Evolutionary conservation across 164 flowering plant species (phyloP).

Genomic region (Magnolia kwangsiensis): DNA sequence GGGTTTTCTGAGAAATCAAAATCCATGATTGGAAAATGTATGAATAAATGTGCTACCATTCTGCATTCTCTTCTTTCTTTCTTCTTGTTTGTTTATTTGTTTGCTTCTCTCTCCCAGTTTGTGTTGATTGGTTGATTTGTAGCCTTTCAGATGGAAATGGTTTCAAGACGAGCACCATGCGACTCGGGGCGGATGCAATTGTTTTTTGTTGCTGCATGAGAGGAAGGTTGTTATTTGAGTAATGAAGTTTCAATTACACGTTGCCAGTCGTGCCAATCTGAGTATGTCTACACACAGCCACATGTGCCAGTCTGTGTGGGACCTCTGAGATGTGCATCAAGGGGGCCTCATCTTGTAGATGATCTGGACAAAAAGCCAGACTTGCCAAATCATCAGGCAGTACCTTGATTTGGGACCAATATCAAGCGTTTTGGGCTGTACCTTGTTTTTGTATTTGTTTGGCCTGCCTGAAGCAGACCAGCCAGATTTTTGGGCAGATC

Average conservation of each 20-base stretch:
- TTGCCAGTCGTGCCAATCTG: not conserved
- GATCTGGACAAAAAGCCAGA: no score
- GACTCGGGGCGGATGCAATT: slow-evolving; percentile 89
- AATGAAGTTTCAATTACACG: not conserved
- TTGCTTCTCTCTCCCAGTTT: not conserved
- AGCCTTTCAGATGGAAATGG: slow-evolving; percentile 92
- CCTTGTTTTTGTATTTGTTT: no score
- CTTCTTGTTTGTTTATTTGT: not conserved
- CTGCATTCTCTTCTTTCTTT: not conserved
- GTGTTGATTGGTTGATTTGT: slow-evolving; percentile 24
- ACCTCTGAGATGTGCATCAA: not conserved
- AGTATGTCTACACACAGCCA: not conserved
- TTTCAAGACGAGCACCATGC: slow-evolving; percentile 90
- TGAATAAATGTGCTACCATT: slow-evolving; percentile 8
- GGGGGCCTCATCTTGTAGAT: no score
- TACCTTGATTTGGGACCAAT: no score
- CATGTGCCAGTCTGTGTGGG: not conserved
- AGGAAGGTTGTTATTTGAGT: slow-evolving; percentile 38
- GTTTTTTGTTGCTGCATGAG: slow-evolving; percentile 62
- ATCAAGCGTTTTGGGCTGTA: no score
- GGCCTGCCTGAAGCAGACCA: no score
- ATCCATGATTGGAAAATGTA: slow-evolving; percentile 78
- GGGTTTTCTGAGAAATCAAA: slow-evolving; percentile 81
- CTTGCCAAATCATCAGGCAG: no score
- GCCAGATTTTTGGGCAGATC: no score